Conservation (phyloP, 352 stramenopile genomes). For the Globisporangium rhizosaccharum region DNA sequence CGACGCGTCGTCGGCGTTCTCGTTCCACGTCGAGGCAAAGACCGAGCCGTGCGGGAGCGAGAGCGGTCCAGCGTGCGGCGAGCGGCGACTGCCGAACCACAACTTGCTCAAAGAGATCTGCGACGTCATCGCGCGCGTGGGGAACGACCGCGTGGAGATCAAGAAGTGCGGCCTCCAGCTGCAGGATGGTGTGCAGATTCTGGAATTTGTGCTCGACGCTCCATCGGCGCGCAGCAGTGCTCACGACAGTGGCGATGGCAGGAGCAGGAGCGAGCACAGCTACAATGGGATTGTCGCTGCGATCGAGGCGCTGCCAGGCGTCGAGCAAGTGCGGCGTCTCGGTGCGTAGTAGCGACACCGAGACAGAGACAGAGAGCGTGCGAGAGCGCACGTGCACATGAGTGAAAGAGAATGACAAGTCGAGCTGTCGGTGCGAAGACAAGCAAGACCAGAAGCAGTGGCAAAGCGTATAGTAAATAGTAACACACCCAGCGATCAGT, state of each 20-base stretch:
- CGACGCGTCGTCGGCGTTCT: constrained; percentile 30
- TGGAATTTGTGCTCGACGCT: constrained; percentile 72
- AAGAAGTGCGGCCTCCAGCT: constrained; percentile 78
- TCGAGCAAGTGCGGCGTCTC: constrained; percentile 27
- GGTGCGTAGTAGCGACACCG: neutral
- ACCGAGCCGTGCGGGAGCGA: constrained; percentile 31
- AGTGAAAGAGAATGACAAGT: too few relatives aligned
- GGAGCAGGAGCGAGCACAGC: constrained; percentile 12
- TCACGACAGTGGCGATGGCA: constrained; percentile 13
- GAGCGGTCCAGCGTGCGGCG: constrained; percentile 30
- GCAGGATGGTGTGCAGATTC: constrained; percentile 64
- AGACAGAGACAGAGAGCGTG: too few relatives aligned
- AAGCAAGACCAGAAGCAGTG: too few relatives aligned
- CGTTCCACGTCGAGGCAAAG: constrained; percentile 61
- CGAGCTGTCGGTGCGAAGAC: too few relatives aligned
- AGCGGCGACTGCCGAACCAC: constrained; percentile 69
- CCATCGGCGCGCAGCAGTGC: constrained; percentile 14
- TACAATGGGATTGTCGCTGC: constrained; percentile 30
- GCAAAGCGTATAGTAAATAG: too few relatives aligned
- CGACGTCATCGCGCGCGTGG: constrained; percentile 64
- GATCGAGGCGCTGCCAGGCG: constrained; percentile 37
- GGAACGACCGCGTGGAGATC: constrained; percentile 63
- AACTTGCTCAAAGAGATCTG: constrained; percentile 84
- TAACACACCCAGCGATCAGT: too few relatives aligned
- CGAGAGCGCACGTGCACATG: too few relatives aligned